Evolutionary conservation across 441 rosid species (phyloP), one percentile per base, ranked within the genome.

Genomic region (Theobroma grandiflorum): DNA sequence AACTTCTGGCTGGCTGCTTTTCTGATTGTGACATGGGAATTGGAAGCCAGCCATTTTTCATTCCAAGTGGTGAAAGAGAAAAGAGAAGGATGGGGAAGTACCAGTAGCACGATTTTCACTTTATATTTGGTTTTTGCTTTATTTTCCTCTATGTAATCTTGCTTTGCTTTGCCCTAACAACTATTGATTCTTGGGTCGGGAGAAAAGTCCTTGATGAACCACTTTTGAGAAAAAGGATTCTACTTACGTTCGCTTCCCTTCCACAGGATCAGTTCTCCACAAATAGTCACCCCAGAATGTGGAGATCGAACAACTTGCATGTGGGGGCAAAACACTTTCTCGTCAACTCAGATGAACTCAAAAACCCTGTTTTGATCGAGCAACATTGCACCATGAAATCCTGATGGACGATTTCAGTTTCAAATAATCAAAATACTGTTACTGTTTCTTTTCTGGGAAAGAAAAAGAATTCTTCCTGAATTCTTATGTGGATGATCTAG

Each of bases 181-280:
- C 12, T 15, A 52, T 70, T 31, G 26, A 43, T 14, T 71, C 49
- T 47, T 40, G 72, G 55, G 35, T 16, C 26, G 18, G 18, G 42
- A 67, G 74, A 69, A 68, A 78, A 31, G 66, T 3, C 66, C 50
- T 20, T 52, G 53, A 37, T 38, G 64, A 64, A 77, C 47, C 59
- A 79, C 45, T 53, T 16, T 3, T 26, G 67, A 31, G 8, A 22
- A 63, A 38, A 73, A 31, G 55, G 73, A 57, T 8, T 22, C 47
- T 45, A 40, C 40, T 9, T 58, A 8, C 4, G 2, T 65, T 65
- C 15, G 8, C 45, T 65, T 18, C 8, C 26, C 22, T 65, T 65
- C 63, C 6, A 59, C 70, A n/a, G 84, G 82, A 81, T 75, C 78
- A 57, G 66, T 64, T 57, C 77, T 68, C 76, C 63, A 59, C 64